phyloP scores from a whole-genome alignment of 2,329 filamentous ascomycete species.

The Cryphonectria parasitica region DNA sequence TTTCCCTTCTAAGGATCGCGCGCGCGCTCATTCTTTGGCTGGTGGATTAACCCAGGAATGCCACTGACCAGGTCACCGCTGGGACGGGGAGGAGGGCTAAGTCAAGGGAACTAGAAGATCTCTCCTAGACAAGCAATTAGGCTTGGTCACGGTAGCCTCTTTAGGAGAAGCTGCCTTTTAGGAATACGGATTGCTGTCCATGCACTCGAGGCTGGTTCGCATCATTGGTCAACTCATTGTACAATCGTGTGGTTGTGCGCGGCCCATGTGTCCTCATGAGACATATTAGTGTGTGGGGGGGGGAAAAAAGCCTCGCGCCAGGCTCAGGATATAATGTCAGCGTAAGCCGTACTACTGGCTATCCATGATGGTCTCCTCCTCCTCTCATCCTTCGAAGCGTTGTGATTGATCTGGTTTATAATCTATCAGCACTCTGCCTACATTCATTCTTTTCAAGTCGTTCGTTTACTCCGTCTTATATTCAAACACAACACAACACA shows the following conservation, averaged over 20 bases:
- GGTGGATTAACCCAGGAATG: neutral
- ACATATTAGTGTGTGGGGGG: too few relatives aligned
- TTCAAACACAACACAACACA: neutral
- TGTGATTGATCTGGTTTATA: neutral
- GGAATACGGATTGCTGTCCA: neutral
- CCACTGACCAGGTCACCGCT: neutral
- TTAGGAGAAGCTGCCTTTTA: neutral
- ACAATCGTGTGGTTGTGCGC: neutral
- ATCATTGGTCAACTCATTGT: neutral
- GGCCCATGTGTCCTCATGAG: neutral
- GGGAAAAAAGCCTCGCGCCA: neutral
- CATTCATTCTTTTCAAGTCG: neutral
- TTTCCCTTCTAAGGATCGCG: neutral
- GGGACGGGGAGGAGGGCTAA: neutral
- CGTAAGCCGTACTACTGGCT: neutral
- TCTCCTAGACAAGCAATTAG: neutral
- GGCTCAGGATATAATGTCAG: neutral
- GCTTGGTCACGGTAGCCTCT: neutral
- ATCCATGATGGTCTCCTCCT: neutral
- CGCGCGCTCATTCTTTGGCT: neutral
- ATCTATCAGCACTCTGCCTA: neutral
- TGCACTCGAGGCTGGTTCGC: neutral
- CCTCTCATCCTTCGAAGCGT: neutral
- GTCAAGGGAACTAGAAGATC: neutral
- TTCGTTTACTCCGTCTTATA: neutral